Evolutionary conservation across 345 rosid genomes (phyloP).

Genomic region (Alliaria petiolata): DNA sequence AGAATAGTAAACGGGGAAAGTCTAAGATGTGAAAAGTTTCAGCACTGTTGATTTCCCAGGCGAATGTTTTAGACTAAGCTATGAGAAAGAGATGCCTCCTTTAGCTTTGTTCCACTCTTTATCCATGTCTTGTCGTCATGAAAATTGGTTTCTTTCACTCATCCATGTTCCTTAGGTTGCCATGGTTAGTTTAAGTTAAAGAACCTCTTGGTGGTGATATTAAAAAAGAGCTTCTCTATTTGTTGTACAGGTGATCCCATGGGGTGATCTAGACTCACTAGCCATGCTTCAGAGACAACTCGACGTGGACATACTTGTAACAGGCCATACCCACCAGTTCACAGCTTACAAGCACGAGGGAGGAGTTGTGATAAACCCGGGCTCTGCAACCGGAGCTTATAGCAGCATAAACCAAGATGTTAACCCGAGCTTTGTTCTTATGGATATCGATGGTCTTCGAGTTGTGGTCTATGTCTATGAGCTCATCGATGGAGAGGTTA

Average conservation of each 20-base stretch:
- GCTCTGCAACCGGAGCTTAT: constrained; percentile 91
- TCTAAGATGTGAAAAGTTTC: not conserved
- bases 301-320: constrained; percentile 91
- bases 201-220: not conserved
- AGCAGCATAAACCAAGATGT: constrained; percentile 87
- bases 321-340: constrained; percentile 97
- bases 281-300: constrained; percentile 96
- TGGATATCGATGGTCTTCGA: constrained; percentile 92
- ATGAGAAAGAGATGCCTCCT: not conserved
- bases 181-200: not conserved
- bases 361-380: constrained; percentile 93
- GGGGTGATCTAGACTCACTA: constrained; percentile 95
- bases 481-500: constrained; percentile 92
- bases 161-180: not conserved
- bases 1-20: not conserved
- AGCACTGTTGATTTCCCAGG: not conserved
- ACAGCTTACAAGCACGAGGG: constrained; percentile 97
- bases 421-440: constrained; percentile 91
- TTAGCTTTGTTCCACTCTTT: not conserved
- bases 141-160: not conserved
- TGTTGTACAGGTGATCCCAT: constrained; percentile 70
- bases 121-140: not conserved
- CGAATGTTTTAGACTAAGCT: not conserved
- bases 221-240: not conserved
- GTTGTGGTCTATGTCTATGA: constrained; percentile 94